Evolutionary conservation across 345 rosid genomes (phyloP).

Genomic region (Hibiscus trionum): DNA sequence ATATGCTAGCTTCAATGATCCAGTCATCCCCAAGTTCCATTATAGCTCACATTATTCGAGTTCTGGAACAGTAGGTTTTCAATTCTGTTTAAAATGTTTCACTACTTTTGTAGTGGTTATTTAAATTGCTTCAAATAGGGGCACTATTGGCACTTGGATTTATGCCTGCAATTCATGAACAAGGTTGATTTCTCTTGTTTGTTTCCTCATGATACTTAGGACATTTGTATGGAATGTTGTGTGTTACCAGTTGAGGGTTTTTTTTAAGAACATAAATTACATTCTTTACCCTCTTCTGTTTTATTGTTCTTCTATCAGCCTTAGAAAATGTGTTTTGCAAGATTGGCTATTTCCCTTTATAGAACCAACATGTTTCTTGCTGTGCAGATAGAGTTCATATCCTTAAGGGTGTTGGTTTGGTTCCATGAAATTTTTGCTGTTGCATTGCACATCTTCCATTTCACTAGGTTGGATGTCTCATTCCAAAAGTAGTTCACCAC

Average conservation of each 20-base stretch:
- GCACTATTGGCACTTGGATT: not conserved
- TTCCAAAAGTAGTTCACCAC: not conserved
- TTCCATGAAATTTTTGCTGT: not conserved
- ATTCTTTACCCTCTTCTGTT: not conserved
- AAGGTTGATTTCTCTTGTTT: not conserved
- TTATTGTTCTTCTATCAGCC: not conserved
- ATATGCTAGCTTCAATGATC: slow-evolving; percentile 94
- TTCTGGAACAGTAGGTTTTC: slow-evolving; percentile 79
- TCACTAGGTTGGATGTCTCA: slow-evolving; percentile 2
- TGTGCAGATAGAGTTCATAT: not conserved
- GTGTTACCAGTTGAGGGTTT: not conserved
- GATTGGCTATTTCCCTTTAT: not conserved
- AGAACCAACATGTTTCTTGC: not conserved
- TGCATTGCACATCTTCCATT: not conserved
- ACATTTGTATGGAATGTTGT: not conserved
- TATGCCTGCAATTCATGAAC: not conserved
- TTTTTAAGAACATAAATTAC: not conserved
- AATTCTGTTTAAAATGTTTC: slow-evolving; percentile 5
- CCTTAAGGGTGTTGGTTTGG: not conserved
- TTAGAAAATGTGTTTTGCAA: not conserved
- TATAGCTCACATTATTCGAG: slow-evolving; percentile 98
- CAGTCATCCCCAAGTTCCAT: slow-evolving; percentile 94
- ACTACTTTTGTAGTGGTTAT: not conserved
- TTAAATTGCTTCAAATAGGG: slow-evolving; percentile 3
- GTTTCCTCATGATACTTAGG: not conserved